Conservation (phyloP, 2,329 filamentous ascomycete species). For the Dendryphion nanum region DNA sequence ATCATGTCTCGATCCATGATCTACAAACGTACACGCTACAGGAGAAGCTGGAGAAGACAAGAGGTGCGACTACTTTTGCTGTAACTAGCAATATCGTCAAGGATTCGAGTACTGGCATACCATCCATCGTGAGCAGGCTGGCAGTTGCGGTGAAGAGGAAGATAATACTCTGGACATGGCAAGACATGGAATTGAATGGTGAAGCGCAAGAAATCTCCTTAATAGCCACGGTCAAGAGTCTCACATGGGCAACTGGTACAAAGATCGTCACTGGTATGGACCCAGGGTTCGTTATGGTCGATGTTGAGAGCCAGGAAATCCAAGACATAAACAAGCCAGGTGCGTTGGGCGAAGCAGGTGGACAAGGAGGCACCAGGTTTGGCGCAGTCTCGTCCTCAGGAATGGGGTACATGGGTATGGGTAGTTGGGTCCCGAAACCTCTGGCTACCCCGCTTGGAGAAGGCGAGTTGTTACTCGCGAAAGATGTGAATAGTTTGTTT, state of each 20-base stretch:
- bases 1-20: conserved; percentile 85
- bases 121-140: conserved; percentile 86
- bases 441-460: conserved; percentile 79
- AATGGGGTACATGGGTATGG: conserved; percentile 97
- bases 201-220: conserved; percentile 76
- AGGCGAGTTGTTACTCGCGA: conserved; percentile 87
- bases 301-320: conserved; percentile 71
- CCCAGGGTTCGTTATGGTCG: conserved; percentile 84
- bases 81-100: conserved; percentile 95
- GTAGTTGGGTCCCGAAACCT: conserved; percentile 86
- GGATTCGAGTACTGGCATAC: conserved; percentile 81
- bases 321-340: conserved; percentile 79
- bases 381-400: conserved; percentile 79
- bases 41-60: conserved; percentile 77
- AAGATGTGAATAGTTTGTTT: conserved; percentile 94
- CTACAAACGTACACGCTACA: conserved; percentile 79
- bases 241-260: conserved; percentile 88
- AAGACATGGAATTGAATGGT: conserved; percentile 80
- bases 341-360: conserved; percentile 63
- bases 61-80: conserved; percentile 85
- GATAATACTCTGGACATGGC: conserved; percentile 90
- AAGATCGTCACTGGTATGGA: conserved; percentile 89
- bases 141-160: conserved; percentile 92
- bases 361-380: conserved; percentile 69
- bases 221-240: conserved; percentile 77